Conservation (phyloP, 192 early-diverging fungal genomes). For the Geosiphon pyriformis region DNA sequence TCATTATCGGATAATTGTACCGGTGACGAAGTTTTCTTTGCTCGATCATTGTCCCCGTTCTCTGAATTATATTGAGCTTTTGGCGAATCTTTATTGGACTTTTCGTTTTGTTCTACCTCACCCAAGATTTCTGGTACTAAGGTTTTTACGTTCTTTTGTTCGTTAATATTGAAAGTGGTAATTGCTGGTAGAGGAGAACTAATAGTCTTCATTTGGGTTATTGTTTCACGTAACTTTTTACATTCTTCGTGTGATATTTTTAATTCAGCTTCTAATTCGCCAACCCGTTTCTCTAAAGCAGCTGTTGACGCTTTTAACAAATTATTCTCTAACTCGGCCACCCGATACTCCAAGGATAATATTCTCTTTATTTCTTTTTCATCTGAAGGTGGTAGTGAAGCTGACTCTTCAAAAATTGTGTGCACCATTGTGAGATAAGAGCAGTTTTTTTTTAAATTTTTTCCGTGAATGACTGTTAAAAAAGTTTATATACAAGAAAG, state of each 20-base stretch:
- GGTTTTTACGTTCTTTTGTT: neutral
- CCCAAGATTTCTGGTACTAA: neutral
- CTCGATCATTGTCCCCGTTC: neutral
- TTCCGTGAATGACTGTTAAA: too few species aligned
- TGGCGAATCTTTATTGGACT: neutral
- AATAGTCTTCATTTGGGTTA: neutral
- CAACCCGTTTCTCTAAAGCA: conserved; percentile 15
- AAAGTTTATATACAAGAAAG: too few species aligned
- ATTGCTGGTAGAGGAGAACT: neutral
- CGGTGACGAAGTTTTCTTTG: neutral
- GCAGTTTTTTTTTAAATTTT: too few species aligned
- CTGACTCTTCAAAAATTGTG: neutral
- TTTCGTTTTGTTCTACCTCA: neutral
- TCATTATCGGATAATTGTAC: neutral
- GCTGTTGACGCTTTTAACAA: neutral
- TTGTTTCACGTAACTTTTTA: neutral
- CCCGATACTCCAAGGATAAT: conserved; percentile 8
- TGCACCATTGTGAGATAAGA: conserved; percentile 4
- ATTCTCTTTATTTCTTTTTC: conserved; percentile 22
- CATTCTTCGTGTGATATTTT: conserved; percentile 16
- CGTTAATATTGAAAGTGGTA: neutral
- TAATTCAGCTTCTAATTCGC: conserved; percentile 13
- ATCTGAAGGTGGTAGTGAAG: neutral
- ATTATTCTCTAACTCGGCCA: conserved; percentile 14
- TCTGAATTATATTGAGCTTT: neutral